Conservation (phyloP, 2,329 filamentous ascomycete species). For the Hymenotorrendiella dingleyae region DNA sequence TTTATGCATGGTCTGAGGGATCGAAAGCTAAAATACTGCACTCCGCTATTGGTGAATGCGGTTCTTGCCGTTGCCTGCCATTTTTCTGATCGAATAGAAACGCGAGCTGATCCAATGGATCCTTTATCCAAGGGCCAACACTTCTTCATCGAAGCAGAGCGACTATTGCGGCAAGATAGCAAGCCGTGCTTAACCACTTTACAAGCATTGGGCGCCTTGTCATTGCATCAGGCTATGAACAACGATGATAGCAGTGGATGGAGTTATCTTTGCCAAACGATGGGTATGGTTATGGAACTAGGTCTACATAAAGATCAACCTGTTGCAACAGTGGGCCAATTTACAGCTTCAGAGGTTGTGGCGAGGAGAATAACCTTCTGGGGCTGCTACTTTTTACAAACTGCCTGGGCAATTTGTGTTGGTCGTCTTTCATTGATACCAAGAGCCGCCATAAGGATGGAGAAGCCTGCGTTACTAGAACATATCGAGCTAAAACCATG, state of each 20-base stretch:
- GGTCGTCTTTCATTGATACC: conserved; percentile 43
- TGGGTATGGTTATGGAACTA: conserved; percentile 56
- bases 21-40: conserved; percentile 17
- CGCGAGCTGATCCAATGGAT: conserved; percentile 53
- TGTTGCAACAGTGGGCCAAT: conserved; percentile 4
- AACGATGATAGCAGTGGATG: conserved; percentile 67
- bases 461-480: conserved; percentile 35
- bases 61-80: conserved; percentile 52
- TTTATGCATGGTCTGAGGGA: conserved; percentile 16
- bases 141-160: conserved; percentile 64
- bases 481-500: conserved; percentile 30
- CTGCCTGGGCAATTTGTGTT: conserved; percentile 38
- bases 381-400: conserved; percentile 44
- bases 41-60: conserved; percentile 37
- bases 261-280: conserved; percentile 60
- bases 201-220: conserved; percentile 70
- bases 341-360: conserved; percentile 38
- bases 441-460: conserved; percentile 41
- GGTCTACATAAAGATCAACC: conserved; percentile 14
- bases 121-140: conserved; percentile 66
- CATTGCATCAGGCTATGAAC: conserved; percentile 64
- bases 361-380: conserved; percentile 45
- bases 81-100: conserved; percentile 60
- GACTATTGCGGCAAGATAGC: conserved; percentile 51
- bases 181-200: conserved; percentile 63